A percentile compares a stretch with the other conserved stretches of the same genome.
Evolutionary conservation across 2,329 filamentous ascomycete genomes (phyloP).

Genomic region (Teratosphaeria destructans): DNA sequence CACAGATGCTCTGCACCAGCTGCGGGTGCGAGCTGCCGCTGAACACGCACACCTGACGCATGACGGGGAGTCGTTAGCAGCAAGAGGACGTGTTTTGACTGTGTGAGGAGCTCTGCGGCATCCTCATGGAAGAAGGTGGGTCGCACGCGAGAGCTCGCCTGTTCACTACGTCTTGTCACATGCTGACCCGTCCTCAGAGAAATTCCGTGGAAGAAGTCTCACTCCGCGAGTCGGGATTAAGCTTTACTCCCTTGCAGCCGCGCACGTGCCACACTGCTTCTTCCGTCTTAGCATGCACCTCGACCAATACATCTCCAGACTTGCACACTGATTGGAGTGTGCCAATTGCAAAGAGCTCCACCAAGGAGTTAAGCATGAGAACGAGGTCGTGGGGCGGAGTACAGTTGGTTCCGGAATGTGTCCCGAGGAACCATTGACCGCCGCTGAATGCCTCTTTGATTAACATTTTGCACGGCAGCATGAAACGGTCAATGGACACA

Average conservation of each 20-base stretch:
- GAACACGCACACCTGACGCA: constrained; percentile 44
- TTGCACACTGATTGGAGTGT: background rate
- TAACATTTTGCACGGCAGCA: too few relatives aligned
- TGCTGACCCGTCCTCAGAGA: background rate
- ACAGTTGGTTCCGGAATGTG: too few relatives aligned
- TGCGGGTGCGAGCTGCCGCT: constrained; percentile 54
- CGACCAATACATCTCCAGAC: background rate
- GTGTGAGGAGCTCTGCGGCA: background rate
- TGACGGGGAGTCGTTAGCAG: background rate
- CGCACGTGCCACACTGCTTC: background rate
- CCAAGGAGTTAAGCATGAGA: background rate
- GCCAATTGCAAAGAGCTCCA: too few relatives aligned
- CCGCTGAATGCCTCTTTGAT: too few relatives aligned
- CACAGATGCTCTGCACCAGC: constrained; percentile 56
- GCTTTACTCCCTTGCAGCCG: background rate
- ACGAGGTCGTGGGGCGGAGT: too few relatives aligned
- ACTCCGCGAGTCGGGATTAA: background rate
- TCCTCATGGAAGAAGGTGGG: background rate
- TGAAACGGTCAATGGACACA: too few relatives aligned
- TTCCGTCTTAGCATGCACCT: background rate
- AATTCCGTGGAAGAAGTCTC: background rate
- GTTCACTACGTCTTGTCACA: background rate
- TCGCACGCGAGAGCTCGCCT: background rate
- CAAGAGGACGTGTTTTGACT: background rate
- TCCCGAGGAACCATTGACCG: too few relatives aligned